phyloP scores from a whole-genome alignment of 805 yeast genomes.

The Saccharomyces paradoxus region DNA sequence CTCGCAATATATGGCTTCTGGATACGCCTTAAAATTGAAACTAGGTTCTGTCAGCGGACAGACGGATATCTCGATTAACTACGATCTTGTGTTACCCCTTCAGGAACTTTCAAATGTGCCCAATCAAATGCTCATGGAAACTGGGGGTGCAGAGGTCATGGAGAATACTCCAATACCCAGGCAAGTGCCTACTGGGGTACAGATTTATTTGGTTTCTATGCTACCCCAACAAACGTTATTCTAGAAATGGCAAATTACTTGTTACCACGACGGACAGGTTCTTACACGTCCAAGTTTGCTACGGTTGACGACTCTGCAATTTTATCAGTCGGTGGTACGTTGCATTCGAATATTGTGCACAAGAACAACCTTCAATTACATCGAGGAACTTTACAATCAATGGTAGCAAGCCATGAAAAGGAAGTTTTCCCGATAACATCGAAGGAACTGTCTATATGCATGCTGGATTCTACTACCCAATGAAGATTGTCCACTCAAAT shows the following conservation, averaged over 20 bases:
- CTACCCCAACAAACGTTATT: constrained; percentile 16
- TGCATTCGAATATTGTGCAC: constrained; percentile 31
- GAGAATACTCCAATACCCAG: too few relatives aligned
- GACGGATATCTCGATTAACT: not conserved
- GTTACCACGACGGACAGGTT: constrained; percentile 26
- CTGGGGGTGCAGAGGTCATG: too few relatives aligned
- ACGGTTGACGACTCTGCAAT: constrained; percentile 29
- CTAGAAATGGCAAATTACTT: constrained; percentile 25
- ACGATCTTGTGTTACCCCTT: too few relatives aligned
- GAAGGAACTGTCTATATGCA: constrained; percentile 1
- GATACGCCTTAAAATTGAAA: not conserved
- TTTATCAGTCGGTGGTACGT: constrained; percentile 25
- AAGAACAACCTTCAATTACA: not conserved
- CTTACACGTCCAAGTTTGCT: constrained; percentile 19
- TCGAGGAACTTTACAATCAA: constrained; percentile 2
- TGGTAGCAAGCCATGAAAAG: constrained; percentile 3
- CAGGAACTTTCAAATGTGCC: too few relatives aligned
- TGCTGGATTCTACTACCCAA: constrained; percentile 14
- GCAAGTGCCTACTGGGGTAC: not conserved
- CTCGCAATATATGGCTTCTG: not conserved
- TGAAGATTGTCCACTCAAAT: constrained; percentile 15
- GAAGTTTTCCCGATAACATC: constrained; percentile 1
- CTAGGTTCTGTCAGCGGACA: not conserved
- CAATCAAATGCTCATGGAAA: too few relatives aligned
- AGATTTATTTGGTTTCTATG: constrained; percentile 6